phyloP scores from a whole-genome alignment of 2,329 filamentous ascomycete genomes.

The Colletotrichum filicis region DNA sequence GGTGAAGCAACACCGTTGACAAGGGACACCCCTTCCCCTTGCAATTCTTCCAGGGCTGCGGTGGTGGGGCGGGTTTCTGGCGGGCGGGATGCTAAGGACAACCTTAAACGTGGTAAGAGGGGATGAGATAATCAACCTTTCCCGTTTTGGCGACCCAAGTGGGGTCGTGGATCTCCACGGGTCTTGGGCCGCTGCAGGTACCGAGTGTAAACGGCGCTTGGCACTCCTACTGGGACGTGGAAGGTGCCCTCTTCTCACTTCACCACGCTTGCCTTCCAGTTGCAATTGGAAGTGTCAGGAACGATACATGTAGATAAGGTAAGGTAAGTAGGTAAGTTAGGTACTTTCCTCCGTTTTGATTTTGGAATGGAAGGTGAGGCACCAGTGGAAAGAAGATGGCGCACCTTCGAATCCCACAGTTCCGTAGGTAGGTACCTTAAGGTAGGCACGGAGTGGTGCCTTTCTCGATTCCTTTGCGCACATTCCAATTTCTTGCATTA shows the following conservation, averaged over 20 bases:
- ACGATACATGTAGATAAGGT: neutral
- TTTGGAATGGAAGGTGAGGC: neutral
- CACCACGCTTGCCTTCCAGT: too few species aligned
- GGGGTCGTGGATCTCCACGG: constrained; percentile 13
- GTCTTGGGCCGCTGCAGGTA: constrained; percentile 27
- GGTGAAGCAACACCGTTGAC: constrained; percentile 10
- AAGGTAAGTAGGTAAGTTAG: too few species aligned
- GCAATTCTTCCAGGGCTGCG: constrained; percentile 7
- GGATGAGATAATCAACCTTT: neutral
- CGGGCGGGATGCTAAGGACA: constrained; percentile 27
- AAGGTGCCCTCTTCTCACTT: neutral
- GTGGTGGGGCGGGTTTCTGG: constrained; percentile 23
- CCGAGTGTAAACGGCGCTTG: constrained; percentile 8
- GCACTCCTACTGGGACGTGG: neutral
- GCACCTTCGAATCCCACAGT: neutral
- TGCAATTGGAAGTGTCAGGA: neutral
- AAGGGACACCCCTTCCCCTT: constrained; percentile 1
- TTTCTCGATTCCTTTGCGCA: neutral
- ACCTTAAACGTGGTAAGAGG: constrained; percentile 30
- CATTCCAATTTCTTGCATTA: neutral
- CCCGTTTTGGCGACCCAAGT: constrained; percentile 1
- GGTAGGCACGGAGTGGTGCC: too few species aligned
- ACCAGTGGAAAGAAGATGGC: neutral
- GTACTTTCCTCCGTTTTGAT: neutral
- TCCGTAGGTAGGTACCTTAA: too few species aligned